Percentiles rank a stretch among this genome's conserved stretches.
Evolutionary conservation across 768 basidiomycete genomes (phyloP).

Genomic region (Amylocystis lapponica): DNA sequence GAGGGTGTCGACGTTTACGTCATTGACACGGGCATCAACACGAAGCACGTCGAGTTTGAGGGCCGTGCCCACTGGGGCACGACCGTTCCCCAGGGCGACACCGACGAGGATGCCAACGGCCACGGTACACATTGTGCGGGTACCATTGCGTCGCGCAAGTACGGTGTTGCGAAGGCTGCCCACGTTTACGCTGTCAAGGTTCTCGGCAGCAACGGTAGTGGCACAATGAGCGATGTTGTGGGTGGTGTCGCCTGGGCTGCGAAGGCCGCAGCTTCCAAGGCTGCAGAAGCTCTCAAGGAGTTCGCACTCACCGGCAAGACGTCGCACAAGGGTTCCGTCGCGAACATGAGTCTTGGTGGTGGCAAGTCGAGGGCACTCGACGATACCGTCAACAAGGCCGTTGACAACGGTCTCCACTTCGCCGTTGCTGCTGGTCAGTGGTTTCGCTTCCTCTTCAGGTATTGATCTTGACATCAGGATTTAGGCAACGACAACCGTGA

Average conservation of each 20-base stretch:
- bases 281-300: slow-evolving; percentile 58
- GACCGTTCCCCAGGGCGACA: slow-evolving; percentile 81
- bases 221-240: slow-evolving; percentile 92
- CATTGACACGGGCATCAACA: slow-evolving; percentile 87
- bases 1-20: slow-evolving; percentile 92
- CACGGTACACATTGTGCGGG: slow-evolving; percentile 96
- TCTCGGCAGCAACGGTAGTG: slow-evolving; percentile 90
- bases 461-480: not conserved
- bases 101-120: slow-evolving; percentile 89
- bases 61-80: slow-evolving; percentile 91
- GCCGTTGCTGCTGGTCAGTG: slow-evolving; percentile 88
- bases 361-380: slow-evolving; percentile 87
- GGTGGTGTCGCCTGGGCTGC: slow-evolving; percentile 83
- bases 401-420: slow-evolving; percentile 83
- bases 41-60: slow-evolving; percentile 79
- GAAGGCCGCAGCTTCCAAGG: slow-evolving; percentile 44
- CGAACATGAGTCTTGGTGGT: slow-evolving; percentile 97
- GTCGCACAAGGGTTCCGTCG: slow-evolving; percentile 88
- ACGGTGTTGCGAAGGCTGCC: slow-evolving; percentile 94
- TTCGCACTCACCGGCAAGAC: slow-evolving; percentile 68
- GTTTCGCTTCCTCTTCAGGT: slow-evolving; percentile 7
- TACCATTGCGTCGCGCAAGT: slow-evolving; percentile 89
- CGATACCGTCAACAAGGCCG: slow-evolving; percentile 78
- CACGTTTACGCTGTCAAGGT: slow-evolving; percentile 89
- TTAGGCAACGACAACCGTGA: slow-evolving; percentile 78